Percentiles rank a stretch among this genome's conserved stretches.
These are phyloP conservation scores for Coccomyxa sp. DNA, from an alignment of 139 green algal genomes.

Conservation along the genomic window DNA sequence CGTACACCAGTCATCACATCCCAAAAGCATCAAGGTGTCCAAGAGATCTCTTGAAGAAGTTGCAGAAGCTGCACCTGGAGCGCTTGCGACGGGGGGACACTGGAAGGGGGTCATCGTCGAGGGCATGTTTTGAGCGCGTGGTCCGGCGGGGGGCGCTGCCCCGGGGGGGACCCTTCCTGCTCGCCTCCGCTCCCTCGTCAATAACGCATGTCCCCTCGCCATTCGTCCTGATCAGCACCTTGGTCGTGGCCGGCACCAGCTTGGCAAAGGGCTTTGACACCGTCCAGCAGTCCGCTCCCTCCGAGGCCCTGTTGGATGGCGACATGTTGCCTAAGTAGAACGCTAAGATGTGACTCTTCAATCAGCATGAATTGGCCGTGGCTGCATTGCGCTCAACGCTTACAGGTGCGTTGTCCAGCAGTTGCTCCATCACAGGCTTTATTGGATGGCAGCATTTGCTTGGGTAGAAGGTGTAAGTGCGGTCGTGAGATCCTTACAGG, in stretches of 20 bases:
- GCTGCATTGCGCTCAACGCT: neutral
- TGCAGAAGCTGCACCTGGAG: neutral
- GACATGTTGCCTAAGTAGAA: neutral
- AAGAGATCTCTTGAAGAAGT: too few relatives aligned
- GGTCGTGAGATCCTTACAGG: too few relatives aligned
- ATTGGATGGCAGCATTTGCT: neutral
- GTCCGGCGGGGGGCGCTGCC: neutral
- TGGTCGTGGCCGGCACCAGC: conserved; percentile 10
- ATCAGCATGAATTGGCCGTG: neutral
- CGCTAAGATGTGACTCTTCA: too few relatives aligned
- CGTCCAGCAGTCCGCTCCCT: conserved; percentile 18
- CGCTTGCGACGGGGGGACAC: conserved; percentile 9
- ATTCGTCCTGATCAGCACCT: conserved; percentile 23
- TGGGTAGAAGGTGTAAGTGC: neutral
- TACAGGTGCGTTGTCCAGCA: too few relatives aligned
- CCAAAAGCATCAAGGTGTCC: too few relatives aligned
- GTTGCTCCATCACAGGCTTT: neutral
- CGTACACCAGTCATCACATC: too few relatives aligned
- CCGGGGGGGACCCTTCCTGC: neutral
- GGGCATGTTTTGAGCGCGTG: conserved; percentile 3
- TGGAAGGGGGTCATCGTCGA: neutral
- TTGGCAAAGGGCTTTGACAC: conserved; percentile 5
- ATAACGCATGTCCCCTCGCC: conserved; percentile 1
- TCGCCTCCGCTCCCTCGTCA: conserved; percentile 2
- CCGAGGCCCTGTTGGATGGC: conserved; percentile 5